A percentile compares a stretch with the other conserved stretches of the same genome.
These are phyloP conservation scores for Tribonema minus DNA, from an alignment of 108 stramenopile genomes.

Conservation along the genomic window DNA sequence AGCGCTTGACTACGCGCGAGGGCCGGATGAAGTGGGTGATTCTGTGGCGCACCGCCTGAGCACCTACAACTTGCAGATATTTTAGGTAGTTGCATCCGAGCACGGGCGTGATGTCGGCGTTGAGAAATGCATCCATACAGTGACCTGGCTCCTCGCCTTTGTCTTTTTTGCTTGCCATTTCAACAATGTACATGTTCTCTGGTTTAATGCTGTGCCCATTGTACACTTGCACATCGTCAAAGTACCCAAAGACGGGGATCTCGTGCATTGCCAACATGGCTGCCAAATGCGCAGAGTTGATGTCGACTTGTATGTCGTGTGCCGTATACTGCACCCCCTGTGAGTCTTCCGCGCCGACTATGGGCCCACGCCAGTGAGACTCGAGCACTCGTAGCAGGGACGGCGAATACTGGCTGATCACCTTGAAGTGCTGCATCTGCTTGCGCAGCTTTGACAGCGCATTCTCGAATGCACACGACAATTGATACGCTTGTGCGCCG, in stretches of 20 bases:
- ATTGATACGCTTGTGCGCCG: too few relatives aligned
- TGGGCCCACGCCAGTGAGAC: neutral
- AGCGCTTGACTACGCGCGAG: neutral
- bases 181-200: neutral
- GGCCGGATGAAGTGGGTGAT: conserved; percentile 1
- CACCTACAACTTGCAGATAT: neutral
- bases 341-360: neutral
- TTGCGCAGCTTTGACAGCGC: neutral
- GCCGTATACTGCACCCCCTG: neutral
- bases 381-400: neutral
- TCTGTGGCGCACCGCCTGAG: neutral
- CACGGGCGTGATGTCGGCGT: conserved; percentile 6
- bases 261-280: neutral
- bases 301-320: neutral
- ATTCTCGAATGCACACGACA: neutral
- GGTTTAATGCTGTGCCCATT: neutral
- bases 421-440: neutral
- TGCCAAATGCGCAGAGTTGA: neutral
- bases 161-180: neutral
- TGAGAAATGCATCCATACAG: neutral
- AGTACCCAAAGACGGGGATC: conserved; percentile 1
- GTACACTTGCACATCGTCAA: neutral
- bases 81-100: conserved; percentile 1
- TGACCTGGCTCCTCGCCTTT: too few relatives aligned
- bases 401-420: neutral